These are phyloP conservation scores for Draba incana DNA, from an alignment of 345 rosid genomes.

Conservation along the genomic window DNA sequence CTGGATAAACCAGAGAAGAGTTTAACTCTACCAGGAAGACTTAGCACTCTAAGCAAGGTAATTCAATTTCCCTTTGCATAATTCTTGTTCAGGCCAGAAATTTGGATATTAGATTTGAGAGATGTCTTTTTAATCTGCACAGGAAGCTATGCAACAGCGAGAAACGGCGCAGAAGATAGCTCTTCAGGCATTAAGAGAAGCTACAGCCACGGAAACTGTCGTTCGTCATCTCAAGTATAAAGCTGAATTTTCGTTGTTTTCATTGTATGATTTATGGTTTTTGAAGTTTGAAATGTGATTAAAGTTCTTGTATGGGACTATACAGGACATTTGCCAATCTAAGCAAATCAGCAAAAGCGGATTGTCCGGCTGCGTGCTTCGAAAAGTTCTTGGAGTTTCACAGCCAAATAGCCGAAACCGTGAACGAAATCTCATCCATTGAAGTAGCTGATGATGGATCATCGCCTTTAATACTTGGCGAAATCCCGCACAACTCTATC, in stretches of 20 bases:
- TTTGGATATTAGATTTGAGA: slow-evolving; percentile 18
- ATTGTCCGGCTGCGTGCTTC: slow-evolving; percentile 76
- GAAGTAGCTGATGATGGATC: slow-evolving; percentile 68
- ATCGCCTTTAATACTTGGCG: slow-evolving; percentile 48
- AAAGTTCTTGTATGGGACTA: slow-evolving; percentile 15
- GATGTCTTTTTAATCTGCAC: slow-evolving; percentile 36
- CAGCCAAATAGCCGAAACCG: slow-evolving; percentile 64
- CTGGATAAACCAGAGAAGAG: slow-evolving; percentile 42
- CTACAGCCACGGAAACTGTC: slow-evolving; percentile 71
- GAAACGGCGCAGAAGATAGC: slow-evolving; percentile 89
- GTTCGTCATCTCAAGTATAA: slow-evolving; percentile 87
- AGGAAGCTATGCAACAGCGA: slow-evolving; percentile 90
- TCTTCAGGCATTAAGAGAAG: slow-evolving; percentile 88
- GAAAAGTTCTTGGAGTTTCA: slow-evolving; percentile 89
- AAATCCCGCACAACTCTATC: slow-evolving; percentile 56
- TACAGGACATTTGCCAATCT: slow-evolving; percentile 68
- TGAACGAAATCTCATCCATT: slow-evolving; percentile 63
- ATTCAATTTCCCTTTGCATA: slow-evolving; percentile 1
- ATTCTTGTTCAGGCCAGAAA: too few species aligned
- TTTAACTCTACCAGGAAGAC: slow-evolving; percentile 67
- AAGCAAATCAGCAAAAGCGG: slow-evolving; percentile 72
- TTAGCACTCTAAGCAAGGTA: slow-evolving; percentile 76
- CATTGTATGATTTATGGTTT: background rate
- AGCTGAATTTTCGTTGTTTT: background rate
- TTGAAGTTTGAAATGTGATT: slow-evolving; percentile 18